A percentile compares a stretch with the other conserved stretches of the same genome.
Conservation (phyloP, 345 rosid genomes). For the Salix exigua region DNA sequence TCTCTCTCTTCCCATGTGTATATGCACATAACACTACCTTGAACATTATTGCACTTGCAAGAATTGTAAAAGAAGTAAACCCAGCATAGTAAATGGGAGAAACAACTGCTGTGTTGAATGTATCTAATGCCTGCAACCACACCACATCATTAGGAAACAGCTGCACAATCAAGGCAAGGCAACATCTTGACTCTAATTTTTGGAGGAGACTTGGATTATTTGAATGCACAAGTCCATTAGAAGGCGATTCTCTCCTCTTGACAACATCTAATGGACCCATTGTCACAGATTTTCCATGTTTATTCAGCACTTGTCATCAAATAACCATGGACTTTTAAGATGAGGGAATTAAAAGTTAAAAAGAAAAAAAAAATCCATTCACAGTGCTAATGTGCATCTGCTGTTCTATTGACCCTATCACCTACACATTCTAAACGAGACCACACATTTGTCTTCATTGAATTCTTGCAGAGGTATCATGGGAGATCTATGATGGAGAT, state of each 20-base stretch:
- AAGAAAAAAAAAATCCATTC: not conserved
- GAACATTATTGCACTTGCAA: slow-evolving; percentile 80
- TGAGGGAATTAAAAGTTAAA: not conserved
- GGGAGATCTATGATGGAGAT: not conserved
- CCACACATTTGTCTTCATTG: not conserved
- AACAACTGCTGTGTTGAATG: slow-evolving; percentile 66
- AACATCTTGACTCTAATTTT: not conserved
- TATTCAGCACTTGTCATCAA: not conserved
- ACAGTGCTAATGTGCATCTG: not conserved
- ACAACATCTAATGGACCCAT: not conserved
- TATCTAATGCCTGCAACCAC: slow-evolving; percentile 70
- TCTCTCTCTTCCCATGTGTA: not conserved
- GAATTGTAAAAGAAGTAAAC: slow-evolving; percentile 70
- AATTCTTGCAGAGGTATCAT: not conserved
- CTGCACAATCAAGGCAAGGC: not conserved
- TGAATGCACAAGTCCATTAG: not conserved
- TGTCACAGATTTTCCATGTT: not conserved
- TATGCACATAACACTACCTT: slow-evolving; percentile 40
- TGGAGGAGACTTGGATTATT: not conserved
- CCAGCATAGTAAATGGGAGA: slow-evolving; percentile 77
- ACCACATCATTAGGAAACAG: not conserved
- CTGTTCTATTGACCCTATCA: not conserved
- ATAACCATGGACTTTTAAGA: not conserved
- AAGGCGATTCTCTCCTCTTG: too few relatives aligned
- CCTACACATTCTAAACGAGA: not conserved